Evolutionary conservation across 2,329 filamentous ascomycete genomes (phyloP).

Genomic region (Claviceps sp.): DNA sequence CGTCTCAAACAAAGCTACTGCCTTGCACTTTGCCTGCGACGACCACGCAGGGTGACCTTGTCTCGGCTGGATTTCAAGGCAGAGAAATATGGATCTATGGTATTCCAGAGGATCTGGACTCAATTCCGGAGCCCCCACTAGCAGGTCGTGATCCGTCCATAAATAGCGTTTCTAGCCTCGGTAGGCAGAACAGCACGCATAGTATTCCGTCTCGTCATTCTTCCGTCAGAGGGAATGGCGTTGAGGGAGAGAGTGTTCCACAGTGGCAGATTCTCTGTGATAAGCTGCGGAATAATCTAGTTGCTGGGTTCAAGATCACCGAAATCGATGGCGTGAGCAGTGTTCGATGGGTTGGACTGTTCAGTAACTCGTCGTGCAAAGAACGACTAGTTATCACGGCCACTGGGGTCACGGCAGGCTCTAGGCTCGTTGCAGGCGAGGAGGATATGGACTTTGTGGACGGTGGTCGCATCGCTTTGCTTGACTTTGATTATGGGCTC

Average conservation of each 20-base stretch:
- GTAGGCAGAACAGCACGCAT: conserved; percentile 18
- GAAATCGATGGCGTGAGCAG: conserved; percentile 53
- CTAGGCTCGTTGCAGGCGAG: conserved; percentile 47
- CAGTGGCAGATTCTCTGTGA: conserved; percentile 60
- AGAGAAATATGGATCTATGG: conserved; percentile 70
- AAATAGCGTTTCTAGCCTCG: conserved; percentile 7
- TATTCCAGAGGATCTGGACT: conserved; percentile 58
- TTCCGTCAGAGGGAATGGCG: conserved; percentile 16
- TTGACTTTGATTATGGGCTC: conserved; percentile 58
- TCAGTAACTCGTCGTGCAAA: conserved; percentile 31
- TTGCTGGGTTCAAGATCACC: conserved; percentile 52
- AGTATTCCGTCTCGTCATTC: conserved; percentile 18
- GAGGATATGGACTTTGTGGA: conserved; percentile 66
- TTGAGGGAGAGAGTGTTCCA: conserved; percentile 31
- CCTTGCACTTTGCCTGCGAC: conserved; percentile 59
- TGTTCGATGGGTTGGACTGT: conserved; percentile 57
- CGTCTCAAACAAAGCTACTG: conserved; percentile 42
- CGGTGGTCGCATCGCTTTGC: conserved; percentile 56
- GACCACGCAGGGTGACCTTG: conserved; percentile 56
- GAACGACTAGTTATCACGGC: conserved; percentile 58
- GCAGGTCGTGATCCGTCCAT: conserved; percentile 11
- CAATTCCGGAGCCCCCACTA: conserved; percentile 32
- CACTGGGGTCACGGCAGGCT: conserved; percentile 50
- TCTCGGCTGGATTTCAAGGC: conserved; percentile 59
- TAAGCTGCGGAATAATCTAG: conserved; percentile 55